A percentile compares a stretch with the other conserved stretches of the same genome.
These are phyloP conservation scores for Suillus ampliporus DNA, from an alignment of 768 basidiomycete genomes.

Conservation along the genomic window DNA sequence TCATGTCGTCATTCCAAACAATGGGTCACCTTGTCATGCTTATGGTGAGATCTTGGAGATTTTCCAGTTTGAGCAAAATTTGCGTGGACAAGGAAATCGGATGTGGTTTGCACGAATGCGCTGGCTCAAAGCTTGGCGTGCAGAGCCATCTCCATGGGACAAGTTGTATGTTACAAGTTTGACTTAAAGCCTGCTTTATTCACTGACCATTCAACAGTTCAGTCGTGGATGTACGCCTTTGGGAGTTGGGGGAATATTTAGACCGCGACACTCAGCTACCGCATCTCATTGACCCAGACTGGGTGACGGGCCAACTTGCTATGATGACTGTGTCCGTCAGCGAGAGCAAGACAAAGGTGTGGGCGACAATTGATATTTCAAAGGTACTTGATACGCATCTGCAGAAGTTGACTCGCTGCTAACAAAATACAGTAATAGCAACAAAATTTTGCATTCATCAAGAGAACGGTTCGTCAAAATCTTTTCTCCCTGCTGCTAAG, in stretches of 20 bases:
- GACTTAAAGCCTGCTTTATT: not conserved
- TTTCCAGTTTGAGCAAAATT: conserved; percentile 8
- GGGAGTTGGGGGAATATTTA: conserved; percentile 14
- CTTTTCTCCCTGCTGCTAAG: too few relatives aligned
- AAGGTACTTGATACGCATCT: conserved; percentile 4
- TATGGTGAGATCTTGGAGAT: conserved; percentile 13
- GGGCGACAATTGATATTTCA: conserved; percentile 13
- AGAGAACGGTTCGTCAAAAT: too few relatives aligned
- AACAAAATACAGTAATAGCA: too few relatives aligned
- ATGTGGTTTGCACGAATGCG: conserved; percentile 9
- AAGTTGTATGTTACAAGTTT: not conserved
- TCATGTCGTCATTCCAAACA: not conserved
- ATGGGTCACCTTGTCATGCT: too few relatives aligned
- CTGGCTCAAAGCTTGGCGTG: conserved; percentile 8
- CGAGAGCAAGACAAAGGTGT: conserved; percentile 3
- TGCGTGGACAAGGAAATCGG: not conserved
- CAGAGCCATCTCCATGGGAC: not conserved
- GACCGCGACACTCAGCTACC: conserved; percentile 2
- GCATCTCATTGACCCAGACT: conserved; percentile 2
- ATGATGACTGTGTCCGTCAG: not conserved
- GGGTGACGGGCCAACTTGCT: conserved; percentile 5
- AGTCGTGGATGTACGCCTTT: conserved; percentile 7
- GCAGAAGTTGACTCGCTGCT: too few relatives aligned
- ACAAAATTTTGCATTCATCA: too few relatives aligned
- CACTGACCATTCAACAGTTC: not conserved